Percentiles rank a stretch among this genome's conserved stretches.
Evolutionary conservation across 306 rosid genomes (phyloP).

Genomic region (Lathyrus sativus): DNA sequence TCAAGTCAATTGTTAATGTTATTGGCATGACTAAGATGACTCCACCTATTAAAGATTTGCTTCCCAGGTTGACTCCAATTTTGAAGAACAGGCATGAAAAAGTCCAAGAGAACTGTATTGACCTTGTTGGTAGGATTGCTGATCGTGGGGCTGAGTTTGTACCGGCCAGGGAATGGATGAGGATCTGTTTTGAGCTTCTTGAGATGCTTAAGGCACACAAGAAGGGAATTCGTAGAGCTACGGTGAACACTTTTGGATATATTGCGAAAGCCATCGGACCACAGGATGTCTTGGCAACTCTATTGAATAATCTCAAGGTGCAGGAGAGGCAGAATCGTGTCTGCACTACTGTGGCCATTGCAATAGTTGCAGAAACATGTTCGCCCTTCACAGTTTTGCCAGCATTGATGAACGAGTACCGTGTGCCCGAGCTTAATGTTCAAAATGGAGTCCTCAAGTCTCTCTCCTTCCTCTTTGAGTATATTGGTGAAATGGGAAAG

Average conservation of each 20-base stretch:
- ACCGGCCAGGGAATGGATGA: conserved; percentile 97
- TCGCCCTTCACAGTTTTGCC: conserved; percentile 93
- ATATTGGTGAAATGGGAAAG: conserved; percentile 98
- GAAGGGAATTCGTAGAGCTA: conserved; percentile 91
- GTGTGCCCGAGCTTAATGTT: conserved; percentile 95
- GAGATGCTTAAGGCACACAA: conserved; percentile 99
- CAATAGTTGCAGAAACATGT: conserved; percentile 94
- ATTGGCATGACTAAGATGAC: conserved; percentile 99
- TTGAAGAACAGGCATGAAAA: conserved; percentile 95
- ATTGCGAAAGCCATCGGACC: conserved; percentile 98
- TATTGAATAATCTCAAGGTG: conserved; percentile 83
- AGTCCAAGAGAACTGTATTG: conserved; percentile 96
- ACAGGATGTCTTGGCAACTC: conserved; percentile 85
- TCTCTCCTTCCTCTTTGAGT: conserved; percentile 91
- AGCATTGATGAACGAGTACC: conserved; percentile 93
- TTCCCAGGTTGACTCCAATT: conserved; percentile 92
- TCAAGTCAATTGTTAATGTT: conserved; percentile 94
- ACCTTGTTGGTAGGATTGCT: conserved; percentile 93
- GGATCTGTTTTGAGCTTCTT: conserved; percentile 95
- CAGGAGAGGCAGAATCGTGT: conserved; percentile 98
- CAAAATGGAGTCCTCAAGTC: conserved; percentile 94
- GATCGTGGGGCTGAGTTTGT: conserved; percentile 98
- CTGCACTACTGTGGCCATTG: conserved; percentile 93
- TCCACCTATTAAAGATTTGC: conserved; percentile 94
- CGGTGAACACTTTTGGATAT: conserved; percentile 88